phyloP scores from a whole-genome alignment of 2,329 filamentous ascomycete species.

The Aspergillus puulaauensis region DNA sequence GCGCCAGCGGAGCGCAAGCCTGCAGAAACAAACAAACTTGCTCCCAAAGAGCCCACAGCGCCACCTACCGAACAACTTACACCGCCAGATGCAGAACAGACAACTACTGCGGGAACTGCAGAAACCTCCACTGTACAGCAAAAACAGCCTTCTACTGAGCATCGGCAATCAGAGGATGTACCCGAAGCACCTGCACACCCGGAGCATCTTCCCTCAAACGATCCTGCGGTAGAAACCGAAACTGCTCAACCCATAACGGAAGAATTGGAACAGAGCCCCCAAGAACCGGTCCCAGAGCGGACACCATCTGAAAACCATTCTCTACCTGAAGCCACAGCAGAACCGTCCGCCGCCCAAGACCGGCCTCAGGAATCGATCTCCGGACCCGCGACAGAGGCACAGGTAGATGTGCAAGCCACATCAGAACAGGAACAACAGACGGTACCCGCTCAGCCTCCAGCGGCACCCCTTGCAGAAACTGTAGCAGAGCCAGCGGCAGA shows the following conservation, averaged over 20 bases:
- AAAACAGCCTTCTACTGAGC: background rate
- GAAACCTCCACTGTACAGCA: background rate
- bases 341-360: background rate
- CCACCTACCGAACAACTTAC: slow-evolving; percentile 6
- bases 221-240: background rate
- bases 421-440: background rate
- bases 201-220: background rate
- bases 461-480: background rate
- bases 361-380: background rate
- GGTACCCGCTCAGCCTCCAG: background rate
- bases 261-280: background rate
- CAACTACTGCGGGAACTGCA: background rate
- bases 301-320: background rate
- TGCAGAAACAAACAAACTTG: slow-evolving; percentile 1
- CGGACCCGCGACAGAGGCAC: background rate
- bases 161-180: background rate
- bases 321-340: background rate
- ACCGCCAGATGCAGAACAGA: background rate
- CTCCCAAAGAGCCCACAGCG: background rate
- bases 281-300: background rate
- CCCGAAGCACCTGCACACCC: background rate
- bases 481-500: background rate
- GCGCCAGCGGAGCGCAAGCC: background rate
- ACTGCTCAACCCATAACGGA: background rate
- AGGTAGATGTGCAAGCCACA: background rate